Base-by-base conservation (phyloP, 768 basidiomycete species). In the Russula emetica region DNA sequence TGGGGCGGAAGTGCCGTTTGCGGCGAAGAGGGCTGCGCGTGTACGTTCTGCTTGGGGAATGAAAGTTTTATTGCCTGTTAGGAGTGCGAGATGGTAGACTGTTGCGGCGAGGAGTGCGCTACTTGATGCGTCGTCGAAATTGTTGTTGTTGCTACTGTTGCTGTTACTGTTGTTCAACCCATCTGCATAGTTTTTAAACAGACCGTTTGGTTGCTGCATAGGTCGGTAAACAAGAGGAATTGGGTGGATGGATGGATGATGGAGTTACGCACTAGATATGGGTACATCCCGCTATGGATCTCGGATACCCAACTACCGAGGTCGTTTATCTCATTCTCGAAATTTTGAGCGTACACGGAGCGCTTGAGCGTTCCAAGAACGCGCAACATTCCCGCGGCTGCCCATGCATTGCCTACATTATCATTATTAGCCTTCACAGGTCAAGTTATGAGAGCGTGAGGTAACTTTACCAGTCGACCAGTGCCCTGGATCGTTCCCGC, bases 331-430 rank as follows among this genome's bases (percentile, higher is more conserved):
- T 91, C 76, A 18, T 70, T 74, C 56, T 77, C 70, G 63, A 91
- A 73, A 8, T 74, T 70, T 34, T 75, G 75, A 1, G 80, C 76
- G 64, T 78, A 90, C 55, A 79, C 74, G 0, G 89, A 89, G 36
- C 82, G 75, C 67, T 82, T 77, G 62, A 93, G 86, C 1, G 90
- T 93, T 2, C 82, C 85, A 0, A 89, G 77, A 3, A 94, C 93
- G 7, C 93, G 85, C 11, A 91, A 77, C 82, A 93, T 93, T 1
- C 94, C 93, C 20, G 85, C 88, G 0, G 91, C 90, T 0, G 89
- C 94, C 94, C 94, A 96, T 3, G 78, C 93, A 61, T 94, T 94
- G 0, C 92, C 92, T 88, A 55, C 30, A 26, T 13, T n/a, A n/a
- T n/a, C n/a, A 1, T 18, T 38, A 13, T 36, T 36, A 36, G 36